These are phyloP conservation scores for Hortaea sp. DNA, from an alignment of 2,329 filamentous ascomycete species.

Conservation along the genomic window DNA sequence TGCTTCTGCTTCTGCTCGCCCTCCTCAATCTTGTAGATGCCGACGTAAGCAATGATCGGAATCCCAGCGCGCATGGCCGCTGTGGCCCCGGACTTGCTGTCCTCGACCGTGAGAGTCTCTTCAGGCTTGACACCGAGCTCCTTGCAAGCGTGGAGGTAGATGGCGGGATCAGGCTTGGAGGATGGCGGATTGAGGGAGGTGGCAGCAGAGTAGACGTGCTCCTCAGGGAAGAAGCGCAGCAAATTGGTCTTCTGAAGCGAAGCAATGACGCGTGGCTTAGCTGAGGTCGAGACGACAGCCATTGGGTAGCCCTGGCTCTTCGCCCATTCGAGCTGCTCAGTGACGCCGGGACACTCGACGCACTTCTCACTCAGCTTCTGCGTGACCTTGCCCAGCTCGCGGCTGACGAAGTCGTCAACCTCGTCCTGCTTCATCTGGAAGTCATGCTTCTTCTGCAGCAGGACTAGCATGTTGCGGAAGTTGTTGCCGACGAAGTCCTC, in stretches of 20 bases:
- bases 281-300: constrained; percentile 72
- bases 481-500: constrained; percentile 85
- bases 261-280: constrained; percentile 66
- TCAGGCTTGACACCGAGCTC: constrained; percentile 58
- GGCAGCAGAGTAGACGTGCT: constrained; percentile 72
- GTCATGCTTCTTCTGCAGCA: constrained; percentile 63
- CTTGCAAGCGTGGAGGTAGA: constrained; percentile 72
- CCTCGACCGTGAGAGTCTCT: constrained; percentile 75
- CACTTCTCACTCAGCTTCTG: constrained; percentile 50
- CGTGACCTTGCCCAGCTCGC: constrained; percentile 77
- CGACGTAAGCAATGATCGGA: constrained; percentile 74
- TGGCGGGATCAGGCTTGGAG: constrained; percentile 80
- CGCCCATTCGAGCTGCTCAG: constrained; percentile 52
- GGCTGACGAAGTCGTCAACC: constrained; percentile 61
- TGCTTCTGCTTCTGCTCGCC: constrained; percentile 51
- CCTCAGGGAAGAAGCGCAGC: constrained; percentile 66
- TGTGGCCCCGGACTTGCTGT: constrained; percentile 75
- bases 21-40: constrained; percentile 57
- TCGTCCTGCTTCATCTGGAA: constrained; percentile 61
- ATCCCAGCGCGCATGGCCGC: constrained; percentile 70
- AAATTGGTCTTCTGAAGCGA: constrained; percentile 71
- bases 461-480: constrained; percentile 82
- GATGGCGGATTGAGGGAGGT: constrained; percentile 70
- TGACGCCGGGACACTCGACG: constrained; percentile 36
- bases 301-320: constrained; percentile 55